Base-by-base conservation (phyloP, 2,329 filamentous ascomycete species). In the Penicillium decumbens region DNA sequence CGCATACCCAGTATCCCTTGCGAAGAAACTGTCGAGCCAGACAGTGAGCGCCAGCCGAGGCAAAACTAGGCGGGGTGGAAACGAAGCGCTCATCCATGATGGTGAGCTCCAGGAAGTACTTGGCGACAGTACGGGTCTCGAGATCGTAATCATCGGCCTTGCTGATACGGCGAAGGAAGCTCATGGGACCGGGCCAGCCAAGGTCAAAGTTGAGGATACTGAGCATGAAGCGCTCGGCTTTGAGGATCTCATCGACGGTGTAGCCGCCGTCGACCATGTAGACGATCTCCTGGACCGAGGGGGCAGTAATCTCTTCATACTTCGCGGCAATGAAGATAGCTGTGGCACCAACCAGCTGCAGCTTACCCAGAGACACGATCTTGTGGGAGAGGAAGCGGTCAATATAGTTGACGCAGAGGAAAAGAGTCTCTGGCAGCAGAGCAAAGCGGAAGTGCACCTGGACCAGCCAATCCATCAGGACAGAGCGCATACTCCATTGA, bases 11-110 rank as follows among this genome's bases (percentile, higher is more conserved):
- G 56, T 86, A 83, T 56, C 93, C 93, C 77, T 95, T 96, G 67
- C 84, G 83, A 51, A 98, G 76, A 78, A 98, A 88, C 64, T 92
- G 72, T 51, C 92, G 86, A 35, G 93, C 88, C 43, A 98, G 77
- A 67, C 91, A 97, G 70, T 98, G 93, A 23, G 93, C 88, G 25
- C 88, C 92, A 15, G 93, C 93, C 47, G 93, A 88, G 45, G 92
- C 75, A 68, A 89, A 97, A 77, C 91, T 96, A 2, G 92, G 88
- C 28, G 89, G 87, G 61, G 87, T 89, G 24, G 88, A 89, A 30
- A 98, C 89, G 65, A 98, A 97, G 18, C 92, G 87, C 76, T 97
- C 91, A 66, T 98, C 93, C 90, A 97, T 96, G 68, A 97, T 85
- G 32, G 90, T 95, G 47, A 97, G 81, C 70, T 98, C 93, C 24